Base-by-base conservation (phyloP, 2,329 filamentous ascomycete genomes). In the Alternaria longipes region DNA sequence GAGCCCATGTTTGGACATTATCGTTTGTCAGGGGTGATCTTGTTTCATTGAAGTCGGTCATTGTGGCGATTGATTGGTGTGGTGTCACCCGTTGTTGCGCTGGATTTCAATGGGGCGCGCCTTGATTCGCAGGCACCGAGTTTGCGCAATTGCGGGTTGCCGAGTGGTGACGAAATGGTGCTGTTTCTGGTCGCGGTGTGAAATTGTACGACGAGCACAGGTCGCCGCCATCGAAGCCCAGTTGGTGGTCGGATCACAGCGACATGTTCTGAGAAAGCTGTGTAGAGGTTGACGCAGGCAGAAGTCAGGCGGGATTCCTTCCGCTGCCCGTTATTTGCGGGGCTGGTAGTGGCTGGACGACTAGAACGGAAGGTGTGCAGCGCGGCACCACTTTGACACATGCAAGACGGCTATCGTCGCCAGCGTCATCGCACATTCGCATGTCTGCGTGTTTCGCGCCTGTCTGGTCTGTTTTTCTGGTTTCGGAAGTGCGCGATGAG, bases 31-130 rank as follows among this genome's bases (percentile, higher is more conserved):
- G 56, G 38, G 69, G 71, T 9, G 66, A 68, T 59, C 69, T 68
- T 57, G 67, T 62, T 57, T 74, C 71, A 63, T 68, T 70, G 66
- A 69, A 70, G 47, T 69, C 65, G 64, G 67, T 51, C 71, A 74
- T 74, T 53, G 56, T 61, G 34, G 56, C 53, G 36, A 44, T 40
- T 61, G 54, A 44, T 58, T 61, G 54, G 57, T 36, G 57, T 38
- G 20, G 57, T 60, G 57, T 56, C 45, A 60, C 57, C 28, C 45
- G 52, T 12, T 56, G 45, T 32, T 56, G 57, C 40, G 57, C 38
- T 60, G 42, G 24, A 30, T 32, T 44, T 51, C 52, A 60, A 45
- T 40, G 45, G 46, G 36, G 47, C 49, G 54, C 49, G 42, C 24
- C 42, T 44, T 58, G 49, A 58, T 58, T 58, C 54, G 59, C 47